Base-by-base conservation (phyloP, 1,139 yeast genomes). In the Saccharomyces hybrid region DNA sequence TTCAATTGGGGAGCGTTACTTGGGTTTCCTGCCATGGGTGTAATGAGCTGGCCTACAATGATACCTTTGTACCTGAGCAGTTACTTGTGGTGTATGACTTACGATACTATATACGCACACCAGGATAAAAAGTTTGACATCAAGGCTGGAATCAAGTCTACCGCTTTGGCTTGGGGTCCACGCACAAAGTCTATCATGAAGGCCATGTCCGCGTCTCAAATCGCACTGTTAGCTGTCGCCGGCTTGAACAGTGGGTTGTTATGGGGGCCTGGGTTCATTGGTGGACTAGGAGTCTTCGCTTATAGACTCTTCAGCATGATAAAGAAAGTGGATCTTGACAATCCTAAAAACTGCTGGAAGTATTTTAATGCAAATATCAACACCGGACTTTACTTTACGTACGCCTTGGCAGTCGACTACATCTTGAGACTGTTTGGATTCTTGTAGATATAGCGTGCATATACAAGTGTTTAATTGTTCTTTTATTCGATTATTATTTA, bases 61-160 rank as follows among this genome's bases (percentile, higher is more conserved):
- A 74, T 81, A 11, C 89, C 97, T 0, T 75, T 95, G 52, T 88
- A 86, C 62, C 70, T 83, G 2, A 82, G 96, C 16, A 84, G 90
- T 49, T 87, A 85, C 68, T 77, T 86, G 55, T 95, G 99, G 99
- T 86, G 96, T 61, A 86, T 95, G 88, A 84, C 86, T 52, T 95
- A 95, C 70, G 99, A 95, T 70, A 88, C 98, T 2, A 83, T 95
- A 47, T 95, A 95, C 70, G 99, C 99, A 1, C 99, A 95, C 70
- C 99, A 95, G 73, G 99, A 95, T 71, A 95, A 95, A 73, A 74
- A 72, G 56, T 95, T 86, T 65, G 99, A 95, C 70, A 73, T 86
- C 53, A 75, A 79, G 54, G 98, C 96, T 0, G 98, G 98, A 6
- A 86, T 95, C 61, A 90, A 91, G 70, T 88, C 97, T 1, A 89